Conservation (phyloP, 2,329 filamentous ascomycete genomes). For the Aspergillus phoenicis region DNA sequence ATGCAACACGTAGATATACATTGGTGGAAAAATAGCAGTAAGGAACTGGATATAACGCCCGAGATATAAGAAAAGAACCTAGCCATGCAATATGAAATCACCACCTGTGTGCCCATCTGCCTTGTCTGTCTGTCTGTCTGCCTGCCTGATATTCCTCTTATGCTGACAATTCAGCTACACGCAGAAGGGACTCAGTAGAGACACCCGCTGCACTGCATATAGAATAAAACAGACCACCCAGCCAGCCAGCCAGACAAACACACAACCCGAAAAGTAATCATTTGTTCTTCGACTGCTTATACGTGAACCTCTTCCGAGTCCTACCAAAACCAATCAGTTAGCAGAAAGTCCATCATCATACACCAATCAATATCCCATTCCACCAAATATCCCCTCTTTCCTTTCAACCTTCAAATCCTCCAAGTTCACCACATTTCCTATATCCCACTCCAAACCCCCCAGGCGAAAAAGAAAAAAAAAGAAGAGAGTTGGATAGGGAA, state of each 20-base stretch:
- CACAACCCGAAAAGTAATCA: conserved; percentile 31
- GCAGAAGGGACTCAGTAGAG: background rate
- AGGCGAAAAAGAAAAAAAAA: background rate
- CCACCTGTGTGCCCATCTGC: too few relatives aligned
- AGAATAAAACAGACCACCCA: background rate
- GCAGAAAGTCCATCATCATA: background rate
- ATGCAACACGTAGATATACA: too few relatives aligned
- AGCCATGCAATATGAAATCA: too few relatives aligned
- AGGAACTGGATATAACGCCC: too few relatives aligned
- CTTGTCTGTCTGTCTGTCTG: too few relatives aligned
- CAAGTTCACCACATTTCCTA: background rate
- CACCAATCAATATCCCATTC: background rate
- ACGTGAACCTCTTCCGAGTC: conserved; percentile 68
- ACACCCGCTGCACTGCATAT: background rate
- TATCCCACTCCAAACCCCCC: background rate
- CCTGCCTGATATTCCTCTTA: background rate
- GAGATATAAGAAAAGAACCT: too few relatives aligned
- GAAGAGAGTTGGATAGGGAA: background rate
- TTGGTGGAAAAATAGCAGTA: too few relatives aligned
- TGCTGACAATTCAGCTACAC: background rate
- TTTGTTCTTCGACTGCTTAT: conserved; percentile 73
- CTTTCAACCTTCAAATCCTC: background rate
- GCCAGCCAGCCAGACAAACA: background rate
- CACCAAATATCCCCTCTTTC: background rate
- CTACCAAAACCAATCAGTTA: conserved; percentile 41